A percentile compares a stretch with the other conserved stretches of the same genome.
Evolutionary conservation across 352 stramenopile species (phyloP).

Genomic region (Elongisporangium prolatum): DNA sequence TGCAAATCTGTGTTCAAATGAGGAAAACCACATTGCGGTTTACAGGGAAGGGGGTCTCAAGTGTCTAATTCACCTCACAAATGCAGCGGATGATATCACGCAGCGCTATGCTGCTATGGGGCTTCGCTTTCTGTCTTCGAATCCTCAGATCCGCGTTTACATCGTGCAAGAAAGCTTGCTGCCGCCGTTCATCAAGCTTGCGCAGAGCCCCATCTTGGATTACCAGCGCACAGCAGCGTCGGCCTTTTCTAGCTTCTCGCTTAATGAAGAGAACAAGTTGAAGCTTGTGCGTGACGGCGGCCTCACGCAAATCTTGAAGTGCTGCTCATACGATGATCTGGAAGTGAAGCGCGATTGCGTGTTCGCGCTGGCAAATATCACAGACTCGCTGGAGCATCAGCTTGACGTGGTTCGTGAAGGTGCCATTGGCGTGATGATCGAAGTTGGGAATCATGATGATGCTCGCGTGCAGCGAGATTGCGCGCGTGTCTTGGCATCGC

Average conservation of each 20-base stretch:
- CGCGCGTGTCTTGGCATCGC: conserved; percentile 87
- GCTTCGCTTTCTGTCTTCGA: conserved; percentile 91
- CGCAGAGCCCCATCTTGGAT: conserved; percentile 87
- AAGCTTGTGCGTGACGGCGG: conserved; percentile 92
- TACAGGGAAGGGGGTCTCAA: conserved; percentile 92
- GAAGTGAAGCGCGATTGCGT: conserved; percentile 90
- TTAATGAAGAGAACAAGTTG: conserved; percentile 93
- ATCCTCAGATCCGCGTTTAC: conserved; percentile 90
- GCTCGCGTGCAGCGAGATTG: conserved; percentile 92
- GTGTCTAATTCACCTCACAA: conserved; percentile 87
- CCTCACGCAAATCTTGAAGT: conserved; percentile 86
- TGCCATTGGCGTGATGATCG: conserved; percentile 72
- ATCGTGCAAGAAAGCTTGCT: conserved; percentile 90
- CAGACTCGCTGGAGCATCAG: conserved; percentile 88
- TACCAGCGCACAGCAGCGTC: conserved; percentile 91
- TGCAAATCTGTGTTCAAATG: conserved; percentile 93
- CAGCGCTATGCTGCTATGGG: conserved; percentile 95
- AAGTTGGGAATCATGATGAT: conserved; percentile 76
- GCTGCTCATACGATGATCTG: conserved; percentile 89
- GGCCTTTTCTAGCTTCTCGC: conserved; percentile 89
- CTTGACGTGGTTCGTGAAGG: conserved; percentile 87
- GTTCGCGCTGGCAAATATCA: conserved; percentile 93
- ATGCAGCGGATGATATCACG: conserved; percentile 86
- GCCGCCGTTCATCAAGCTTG: conserved; percentile 89
- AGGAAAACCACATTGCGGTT: conserved; percentile 91